These are phyloP conservation scores for Phytophthora megakarya DNA, from an alignment of 352 stramenopile genomes.

Conservation along the genomic window DNA sequence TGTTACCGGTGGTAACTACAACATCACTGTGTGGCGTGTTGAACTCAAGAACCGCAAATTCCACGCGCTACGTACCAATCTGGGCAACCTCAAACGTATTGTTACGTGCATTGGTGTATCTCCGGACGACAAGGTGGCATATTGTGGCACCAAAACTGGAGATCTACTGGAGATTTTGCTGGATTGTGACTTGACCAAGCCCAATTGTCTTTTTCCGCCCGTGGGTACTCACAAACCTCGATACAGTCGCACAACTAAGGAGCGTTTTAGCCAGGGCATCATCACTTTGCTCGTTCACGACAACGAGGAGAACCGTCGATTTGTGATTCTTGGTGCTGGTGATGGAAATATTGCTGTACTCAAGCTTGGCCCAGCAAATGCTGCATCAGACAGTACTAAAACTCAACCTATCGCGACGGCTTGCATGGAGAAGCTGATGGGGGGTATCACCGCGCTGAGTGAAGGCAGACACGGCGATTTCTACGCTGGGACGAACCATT, in stretches of 20 bases:
- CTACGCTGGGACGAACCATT: slow-evolving; percentile 93
- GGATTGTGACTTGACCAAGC: slow-evolving; percentile 93
- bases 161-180: slow-evolving; percentile 96
- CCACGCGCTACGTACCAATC: slow-evolving; percentile 92
- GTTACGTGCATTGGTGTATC: slow-evolving; percentile 94
- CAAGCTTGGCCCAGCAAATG: slow-evolving; percentile 29
- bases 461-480: slow-evolving; percentile 86
- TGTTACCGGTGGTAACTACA: slow-evolving; percentile 95
- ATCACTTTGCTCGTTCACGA: slow-evolving; percentile 86
- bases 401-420: slow-evolving; percentile 71
- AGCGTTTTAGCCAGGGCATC: slow-evolving; percentile 94
- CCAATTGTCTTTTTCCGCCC: slow-evolving; percentile 75
- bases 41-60: slow-evolving; percentile 92
- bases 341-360: slow-evolving; percentile 89
- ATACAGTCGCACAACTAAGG: slow-evolving; percentile 91
- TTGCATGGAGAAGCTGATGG: slow-evolving; percentile 84
- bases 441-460: slow-evolving; percentile 91
- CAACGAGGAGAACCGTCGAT: slow-evolving; percentile 87
- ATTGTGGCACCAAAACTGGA: slow-evolving; percentile 95
- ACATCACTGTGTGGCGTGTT: slow-evolving; percentile 90
- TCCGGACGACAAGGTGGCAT: slow-evolving; percentile 92
- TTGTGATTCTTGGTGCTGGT: slow-evolving; percentile 90
- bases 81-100: slow-evolving; percentile 94
- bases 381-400: slow-evolving; percentile 53
- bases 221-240: slow-evolving; percentile 81